Evolutionary conservation across 2,329 filamentous ascomycete species (phyloP).

Genomic region (Penicillium crustosum): DNA sequence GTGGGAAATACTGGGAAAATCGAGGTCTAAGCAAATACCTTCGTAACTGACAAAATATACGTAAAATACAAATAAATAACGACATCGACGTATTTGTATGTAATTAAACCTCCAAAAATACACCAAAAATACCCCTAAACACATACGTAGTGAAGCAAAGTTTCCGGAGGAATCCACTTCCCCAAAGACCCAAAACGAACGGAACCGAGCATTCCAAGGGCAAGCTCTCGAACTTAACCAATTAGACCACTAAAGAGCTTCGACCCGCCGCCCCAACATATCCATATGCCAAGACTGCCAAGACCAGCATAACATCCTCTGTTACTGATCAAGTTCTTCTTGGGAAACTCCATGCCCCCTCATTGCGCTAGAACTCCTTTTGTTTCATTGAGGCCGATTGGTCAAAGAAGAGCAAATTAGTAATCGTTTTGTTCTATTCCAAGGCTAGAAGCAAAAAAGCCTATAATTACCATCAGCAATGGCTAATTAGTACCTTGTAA

Average conservation of each 20-base stretch:
- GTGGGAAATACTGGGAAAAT: background rate
- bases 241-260: background rate
- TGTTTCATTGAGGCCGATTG: background rate
- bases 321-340: background rate
- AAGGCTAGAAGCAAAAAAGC: background rate
- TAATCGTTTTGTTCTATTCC: background rate
- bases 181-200: background rate
- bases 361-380: background rate
- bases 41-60: background rate
- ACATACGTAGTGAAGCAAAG: background rate
- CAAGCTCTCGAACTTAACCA: conserved; percentile 15
- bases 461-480: too few relatives aligned
- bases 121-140: background rate
- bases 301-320: background rate
- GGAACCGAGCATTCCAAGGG: background rate
- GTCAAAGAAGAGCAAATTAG: background rate
- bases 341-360: background rate
- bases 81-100: rapidly evolving
- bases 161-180: conserved; percentile 4
- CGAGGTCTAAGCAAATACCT: background rate
- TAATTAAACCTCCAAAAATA: background rate
- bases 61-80: background rate
- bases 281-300: conserved; percentile 11
- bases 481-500: background rate
- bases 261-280: background rate